Base-by-base conservation (phyloP, 208 protist species). In the Crithidia mellificae region DNA sequence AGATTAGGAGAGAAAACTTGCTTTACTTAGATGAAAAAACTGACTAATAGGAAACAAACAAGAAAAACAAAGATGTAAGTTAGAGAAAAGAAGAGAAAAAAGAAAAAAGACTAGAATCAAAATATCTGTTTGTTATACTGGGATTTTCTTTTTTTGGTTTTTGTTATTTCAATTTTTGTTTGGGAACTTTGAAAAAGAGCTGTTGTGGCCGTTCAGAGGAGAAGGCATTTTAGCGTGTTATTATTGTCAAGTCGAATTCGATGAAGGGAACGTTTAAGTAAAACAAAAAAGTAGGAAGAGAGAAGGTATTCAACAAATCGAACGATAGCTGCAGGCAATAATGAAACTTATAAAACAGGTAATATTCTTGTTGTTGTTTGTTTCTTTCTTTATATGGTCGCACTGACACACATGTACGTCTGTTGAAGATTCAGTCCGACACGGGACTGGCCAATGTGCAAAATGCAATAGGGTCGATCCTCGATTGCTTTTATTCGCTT, bases 131-230 rank as follows among this genome's bases (percentile, higher is more conserved):
- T 75, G 66, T 63, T 72, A 53, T 66, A 69, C 36, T 74, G 50
- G 15, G 52, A 58, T 70, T 74, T 74, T 67, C 68, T 76, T 58
- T 78, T n/a, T 75, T 80, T 74, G 46, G 6, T 67, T 80, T 80
- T 80, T 80, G 62, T 74, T 84, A 74, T 73, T 73, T 80, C 47
- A 64, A 54, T 67, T 80, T 75, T 81, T 72, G 64, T 50, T 34
- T 52, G 62, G 56, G 51, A 62, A 67, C 29, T 47, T 41, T 22
- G 47, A 73, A 80, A 72, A 73, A 76, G 62, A 80, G 69, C 74
- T 73, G 49, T 24, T 5, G 46, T 2, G n/a, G 34, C 34, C 34
- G 34, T 38, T 38, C 7, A 12, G 15, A 43, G 11, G n/a, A n/a
- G n/a, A n/a, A n/a, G n/a, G n/a, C n/a, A n/a, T n/a, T n/a, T 9